Conservation (phyloP, 176 grass and related monocot species). For the Zoysia pacifica region DNA sequence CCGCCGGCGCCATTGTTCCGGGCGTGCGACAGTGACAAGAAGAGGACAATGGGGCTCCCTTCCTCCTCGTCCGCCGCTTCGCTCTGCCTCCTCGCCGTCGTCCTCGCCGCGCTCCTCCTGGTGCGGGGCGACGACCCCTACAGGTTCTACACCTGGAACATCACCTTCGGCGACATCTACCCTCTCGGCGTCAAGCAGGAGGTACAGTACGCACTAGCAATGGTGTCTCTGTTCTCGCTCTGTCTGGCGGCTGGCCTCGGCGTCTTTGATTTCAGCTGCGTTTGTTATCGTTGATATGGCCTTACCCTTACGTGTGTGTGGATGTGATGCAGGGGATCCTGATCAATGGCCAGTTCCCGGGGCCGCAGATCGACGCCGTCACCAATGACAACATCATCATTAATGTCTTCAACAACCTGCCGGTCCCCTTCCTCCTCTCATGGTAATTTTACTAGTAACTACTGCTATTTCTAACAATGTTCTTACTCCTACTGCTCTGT, state of each 20-base stretch:
- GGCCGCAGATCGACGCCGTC: conserved; percentile 91
- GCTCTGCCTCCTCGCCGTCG: conserved; percentile 22
- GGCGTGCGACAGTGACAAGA: neutral
- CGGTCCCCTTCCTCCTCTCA: conserved; percentile 77
- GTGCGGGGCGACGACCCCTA: conserved; percentile 68
- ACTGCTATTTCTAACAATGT: neutral
- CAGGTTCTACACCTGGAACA: conserved; percentile 81
- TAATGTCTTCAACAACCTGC: conserved; percentile 93
- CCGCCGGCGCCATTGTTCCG: neutral
- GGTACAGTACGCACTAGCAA: conserved; percentile 19
- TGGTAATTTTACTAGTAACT: conserved; percentile 43
- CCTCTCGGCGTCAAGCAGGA: conserved; percentile 82
- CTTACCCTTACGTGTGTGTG: neutral
- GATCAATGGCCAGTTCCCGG: conserved; percentile 98
- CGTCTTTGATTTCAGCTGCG: neutral
- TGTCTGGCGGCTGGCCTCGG: neutral
- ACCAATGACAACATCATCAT: conserved; percentile 97
- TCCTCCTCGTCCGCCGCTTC: neutral
- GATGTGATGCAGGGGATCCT: conserved; percentile 71
- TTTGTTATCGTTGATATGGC: neutral
- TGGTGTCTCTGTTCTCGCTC: neutral
- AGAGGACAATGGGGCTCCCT: conserved; percentile 32
- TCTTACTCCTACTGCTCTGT: neutral
- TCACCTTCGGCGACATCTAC: conserved; percentile 81
- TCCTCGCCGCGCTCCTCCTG: conserved; percentile 4